Percentiles rank a stretch among this genome's conserved stretches.
phyloP scores from a whole-genome alignment of 1,284 basidiomycete species.

The Chalciporus sp. region DNA sequence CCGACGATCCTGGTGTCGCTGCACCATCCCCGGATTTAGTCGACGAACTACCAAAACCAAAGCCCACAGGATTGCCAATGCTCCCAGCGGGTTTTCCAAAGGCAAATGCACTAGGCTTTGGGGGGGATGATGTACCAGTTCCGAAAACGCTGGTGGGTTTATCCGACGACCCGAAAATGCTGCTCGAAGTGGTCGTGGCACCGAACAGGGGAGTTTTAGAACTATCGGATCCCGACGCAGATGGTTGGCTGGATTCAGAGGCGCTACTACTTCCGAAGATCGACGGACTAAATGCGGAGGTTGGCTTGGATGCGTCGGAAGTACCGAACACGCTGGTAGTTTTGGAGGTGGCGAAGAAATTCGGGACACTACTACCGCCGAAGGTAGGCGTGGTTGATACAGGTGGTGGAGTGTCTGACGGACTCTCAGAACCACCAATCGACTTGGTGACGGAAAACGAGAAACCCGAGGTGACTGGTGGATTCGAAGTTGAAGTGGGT shows the following conservation, averaged over 20 bases:
- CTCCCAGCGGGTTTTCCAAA: constrained; percentile 44
- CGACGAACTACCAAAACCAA: constrained; percentile 51
- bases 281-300: constrained; percentile 28
- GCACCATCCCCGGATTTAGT: constrained; percentile 32
- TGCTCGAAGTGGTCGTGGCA: constrained; percentile 8
- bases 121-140: constrained; percentile 21
- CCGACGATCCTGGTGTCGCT: constrained; percentile 15
- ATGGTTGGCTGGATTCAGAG: constrained; percentile 19
- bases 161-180: constrained; percentile 26
- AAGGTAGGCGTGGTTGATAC: constrained; percentile 13
- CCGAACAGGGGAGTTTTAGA: constrained; percentile 26
- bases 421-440: constrained; percentile 4
- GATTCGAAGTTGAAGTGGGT: constrained; percentile 6
- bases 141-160: constrained; percentile 36
- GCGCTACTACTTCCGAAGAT: constrained; percentile 25
- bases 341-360: constrained; percentile 27
- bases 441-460: constrained; percentile 12
- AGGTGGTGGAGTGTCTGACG: constrained; percentile 7
- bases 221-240: constrained; percentile 9
- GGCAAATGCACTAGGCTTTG: constrained; percentile 25
- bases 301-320: constrained; percentile 27
- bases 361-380: constrained; percentile 21
- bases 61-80: constrained; percentile 61
- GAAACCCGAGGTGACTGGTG: constrained; percentile 13
- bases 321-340: constrained; percentile 16